phyloP scores from a whole-genome alignment of 2,329 filamentous ascomycete species.

The Calonectria multiphialidica region DNA sequence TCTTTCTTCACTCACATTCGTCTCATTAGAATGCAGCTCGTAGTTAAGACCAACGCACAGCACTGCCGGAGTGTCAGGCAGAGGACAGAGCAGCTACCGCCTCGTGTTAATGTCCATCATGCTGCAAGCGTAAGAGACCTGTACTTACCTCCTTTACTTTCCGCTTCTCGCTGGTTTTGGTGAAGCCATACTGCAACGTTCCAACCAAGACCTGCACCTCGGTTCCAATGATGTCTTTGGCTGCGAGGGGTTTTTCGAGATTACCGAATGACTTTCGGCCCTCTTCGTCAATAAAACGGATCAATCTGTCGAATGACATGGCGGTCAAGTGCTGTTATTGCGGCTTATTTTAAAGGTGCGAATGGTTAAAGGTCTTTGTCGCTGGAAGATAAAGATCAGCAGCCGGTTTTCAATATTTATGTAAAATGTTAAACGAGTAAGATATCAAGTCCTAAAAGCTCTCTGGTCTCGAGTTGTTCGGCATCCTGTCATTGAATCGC shows the following conservation, averaged over 20 bases:
- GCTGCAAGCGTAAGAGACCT: too few relatives aligned
- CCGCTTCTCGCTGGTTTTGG: background rate
- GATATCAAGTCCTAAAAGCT: too few relatives aligned
- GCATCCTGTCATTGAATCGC: too few relatives aligned
- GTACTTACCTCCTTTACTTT: background rate
- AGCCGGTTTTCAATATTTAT: too few relatives aligned
- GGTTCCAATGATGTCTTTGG: background rate
- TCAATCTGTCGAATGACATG: background rate
- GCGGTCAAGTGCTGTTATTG: background rate
- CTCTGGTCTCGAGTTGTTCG: too few relatives aligned
- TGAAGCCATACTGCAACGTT: background rate
- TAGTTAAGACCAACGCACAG: background rate
- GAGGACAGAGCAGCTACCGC: background rate
- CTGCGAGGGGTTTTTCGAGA: background rate
- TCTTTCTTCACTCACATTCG: too few relatives aligned
- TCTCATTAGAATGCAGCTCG: background rate
- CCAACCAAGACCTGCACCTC: background rate
- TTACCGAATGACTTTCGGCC: background rate
- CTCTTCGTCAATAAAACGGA: background rate
- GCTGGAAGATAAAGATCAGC: background rate
- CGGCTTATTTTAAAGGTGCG: background rate
- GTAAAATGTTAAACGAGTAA: too few relatives aligned
- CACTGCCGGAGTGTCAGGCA: background rate
- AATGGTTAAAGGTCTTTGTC: background rate
- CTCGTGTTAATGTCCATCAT: too few relatives aligned